Conservation (phyloP, 371 early-diverging fungal genomes). For the Syncephalastrum monosporum region DNA sequence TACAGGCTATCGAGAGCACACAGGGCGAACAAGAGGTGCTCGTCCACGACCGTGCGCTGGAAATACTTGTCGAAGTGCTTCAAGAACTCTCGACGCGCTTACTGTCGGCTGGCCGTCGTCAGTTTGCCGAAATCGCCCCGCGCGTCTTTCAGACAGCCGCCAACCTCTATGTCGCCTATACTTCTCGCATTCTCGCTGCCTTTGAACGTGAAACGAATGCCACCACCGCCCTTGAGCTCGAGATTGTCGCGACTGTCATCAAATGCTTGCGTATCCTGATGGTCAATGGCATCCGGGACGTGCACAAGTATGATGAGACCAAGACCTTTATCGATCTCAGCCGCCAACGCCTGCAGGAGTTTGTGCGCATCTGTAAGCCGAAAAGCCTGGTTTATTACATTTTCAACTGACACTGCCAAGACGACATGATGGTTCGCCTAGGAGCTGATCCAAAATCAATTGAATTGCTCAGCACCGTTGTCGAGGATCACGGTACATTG, state of each 20-base stretch:
- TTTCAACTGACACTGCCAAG: not conserved
- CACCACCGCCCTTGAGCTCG: constrained; percentile 29
- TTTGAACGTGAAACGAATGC: not conserved
- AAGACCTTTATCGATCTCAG: constrained; percentile 52
- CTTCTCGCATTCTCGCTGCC: constrained; percentile 31
- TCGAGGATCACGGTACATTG: constrained; percentile 80
- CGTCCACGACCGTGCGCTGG: constrained; percentile 71
- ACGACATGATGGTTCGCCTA: too few species aligned
- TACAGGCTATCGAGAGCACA: constrained; percentile 57
- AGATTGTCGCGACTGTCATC: constrained; percentile 57
- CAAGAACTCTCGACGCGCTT: constrained; percentile 77
- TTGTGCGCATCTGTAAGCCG: constrained; percentile 52
- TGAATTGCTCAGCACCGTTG: constrained; percentile 43
- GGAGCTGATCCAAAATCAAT: too few species aligned
- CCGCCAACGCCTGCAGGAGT: constrained; percentile 59
- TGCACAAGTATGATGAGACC: constrained; percentile 62
- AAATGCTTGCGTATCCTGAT: constrained; percentile 72
- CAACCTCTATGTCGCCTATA: constrained; percentile 55
- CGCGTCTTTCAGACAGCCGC: constrained; percentile 60
- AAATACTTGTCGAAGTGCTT: constrained; percentile 75
- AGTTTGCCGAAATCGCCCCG: constrained; percentile 69
- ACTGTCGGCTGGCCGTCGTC: constrained; percentile 65
- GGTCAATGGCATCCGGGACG: constrained; percentile 73
- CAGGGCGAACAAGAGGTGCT: constrained; percentile 35
- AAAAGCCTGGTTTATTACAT: not conserved